Evolutionary conservation across 2,329 filamentous ascomycete species (phyloP), one percentile per base, ranked within the genome.

Genomic region (Colletotrichum limetticola): DNA sequence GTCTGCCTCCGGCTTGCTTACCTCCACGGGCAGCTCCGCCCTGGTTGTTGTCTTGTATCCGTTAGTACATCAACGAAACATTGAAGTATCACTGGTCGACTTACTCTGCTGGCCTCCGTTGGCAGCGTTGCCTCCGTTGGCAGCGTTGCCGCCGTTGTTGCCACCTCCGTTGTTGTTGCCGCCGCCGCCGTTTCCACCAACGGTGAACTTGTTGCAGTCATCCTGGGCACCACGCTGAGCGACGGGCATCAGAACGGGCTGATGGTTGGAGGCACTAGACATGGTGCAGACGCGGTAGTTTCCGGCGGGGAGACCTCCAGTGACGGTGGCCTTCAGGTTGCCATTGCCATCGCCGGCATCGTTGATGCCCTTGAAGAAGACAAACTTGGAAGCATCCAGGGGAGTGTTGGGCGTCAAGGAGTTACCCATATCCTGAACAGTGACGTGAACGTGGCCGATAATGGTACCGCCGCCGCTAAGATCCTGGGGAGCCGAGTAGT

Each of bases 321-420:
- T 82, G 28, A 92, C 90, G 2, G 79, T 81, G 52, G 90, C 87
- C 14, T 83, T 80, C 12, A 92, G 83, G 5, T 85, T 82, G 63
- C 90, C 90, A 2, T 88, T 77, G 37, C 86, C 87, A 76, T 92
- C 86, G 42, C 89, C 90, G 19, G 82, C 85, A 73, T 91, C 89
- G 81, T 92, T 91, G 83, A 92, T 90, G 74, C 90, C 90, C 85
- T 92, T 91, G 87, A 92, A 92, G 81, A 91, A 91, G 78, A 83
- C 88, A 76, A 89, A 91, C 78, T 85, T 80, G 26, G 78, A 81
- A 37, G 90, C 85, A 74, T 91, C 86, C 6, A 89, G 85, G 32
- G 90, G 86, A n/a, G 80, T 76, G 9, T 77, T 83, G 11, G 90
- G 89, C 78, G 86, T 89, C 76, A 88, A 77, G 26, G 79, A 81